Evolutionary conservation across 2,329 filamentous ascomycete genomes (phyloP), one percentile per base, ranked within the genome.

Genomic region (Lachnellula hyalina): DNA sequence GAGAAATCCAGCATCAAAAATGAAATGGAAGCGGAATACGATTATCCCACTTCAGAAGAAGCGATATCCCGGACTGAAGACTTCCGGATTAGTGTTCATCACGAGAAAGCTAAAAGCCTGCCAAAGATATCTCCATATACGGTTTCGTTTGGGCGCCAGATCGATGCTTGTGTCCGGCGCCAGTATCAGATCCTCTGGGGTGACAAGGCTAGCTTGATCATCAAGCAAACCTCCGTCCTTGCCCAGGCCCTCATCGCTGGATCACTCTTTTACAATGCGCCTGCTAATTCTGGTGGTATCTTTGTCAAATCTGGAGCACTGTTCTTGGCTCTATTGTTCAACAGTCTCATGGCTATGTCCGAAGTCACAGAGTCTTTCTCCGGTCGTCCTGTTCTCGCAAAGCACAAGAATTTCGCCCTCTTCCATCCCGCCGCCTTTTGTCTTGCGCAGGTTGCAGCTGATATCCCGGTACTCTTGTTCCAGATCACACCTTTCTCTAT

Each of bases 101-200:
- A 72, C 14, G 83, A 84, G 53, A 86, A 84, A 65, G 70, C 80
- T 52, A 79, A 77, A 48, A 72, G 72, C 3, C 70, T 87, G 0
- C 71, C 77, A 0, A 75, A 77, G 34, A 73, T 69, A 35, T 86
- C 81, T 5, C 76, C 82, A 0, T 68, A 84, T 52, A 87, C 81
- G 0, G 75, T 81, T 5, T 73, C 74, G 21, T 83, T 85, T 58
- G 12, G 65, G 0, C 68, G 71, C 1, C 84, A 89, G 63, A 75
- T 86, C 25, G 77, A 73, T 36, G 75, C 81, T 1, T 81, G 79
- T 52, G 68, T 85, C 14, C 69, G 67, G 19, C 77, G 85, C 4
- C 83, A 87, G 59, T 87, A 86, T 58, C 82, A 86, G 61, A 83
- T 87, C 28, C 63, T 87, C 1, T 81, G 78, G 75, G 84, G 84